Evolutionary conservation across 2,329 filamentous ascomycete species (phyloP).

Genomic region (Cryphonectria radicalis): DNA sequence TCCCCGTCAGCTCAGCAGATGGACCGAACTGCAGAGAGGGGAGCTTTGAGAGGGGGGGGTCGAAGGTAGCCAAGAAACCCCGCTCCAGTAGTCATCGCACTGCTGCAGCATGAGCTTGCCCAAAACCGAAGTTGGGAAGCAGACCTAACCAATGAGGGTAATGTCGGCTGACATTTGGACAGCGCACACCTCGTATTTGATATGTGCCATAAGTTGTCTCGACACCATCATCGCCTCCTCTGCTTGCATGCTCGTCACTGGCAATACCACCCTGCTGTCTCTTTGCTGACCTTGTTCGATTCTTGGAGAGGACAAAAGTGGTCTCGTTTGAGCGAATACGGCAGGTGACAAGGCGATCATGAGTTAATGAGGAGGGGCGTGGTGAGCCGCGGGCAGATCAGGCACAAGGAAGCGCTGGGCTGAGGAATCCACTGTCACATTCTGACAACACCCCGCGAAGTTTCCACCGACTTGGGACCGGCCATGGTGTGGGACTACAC

Average conservation of each 20-base stretch:
- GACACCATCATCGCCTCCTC: slow-evolving; percentile 19
- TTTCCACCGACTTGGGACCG: slow-evolving; percentile 15
- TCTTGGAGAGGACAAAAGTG: not conserved
- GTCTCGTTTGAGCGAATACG: not conserved
- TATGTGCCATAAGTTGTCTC: slow-evolving; percentile 21
- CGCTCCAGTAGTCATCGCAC: slow-evolving; percentile 18
- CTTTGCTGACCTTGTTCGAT: not conserved
- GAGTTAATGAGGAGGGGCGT: not conserved
- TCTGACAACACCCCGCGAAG: slow-evolving; percentile 2
- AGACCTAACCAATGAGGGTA: slow-evolving; percentile 24
- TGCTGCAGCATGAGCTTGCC: slow-evolving; percentile 20
- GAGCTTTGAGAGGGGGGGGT: not conserved
- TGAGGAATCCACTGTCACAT: not conserved
- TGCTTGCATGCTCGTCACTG: not conserved
- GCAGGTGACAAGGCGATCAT: not conserved
- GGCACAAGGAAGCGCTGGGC: not conserved
- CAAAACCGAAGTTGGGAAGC: slow-evolving; percentile 19
- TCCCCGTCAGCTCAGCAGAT: not conserved
- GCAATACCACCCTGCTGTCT: not conserved
- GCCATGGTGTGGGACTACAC: not conserved
- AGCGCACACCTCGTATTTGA: slow-evolving; percentile 26
- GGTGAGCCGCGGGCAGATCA: not conserved
- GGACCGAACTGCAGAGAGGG: not conserved
- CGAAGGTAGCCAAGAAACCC: slow-evolving; percentile 16
- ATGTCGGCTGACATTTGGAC: slow-evolving; percentile 21